Conservation (phyloP, 495 filamentous ascomycete species). For the Penicillium goetzii region DNA sequence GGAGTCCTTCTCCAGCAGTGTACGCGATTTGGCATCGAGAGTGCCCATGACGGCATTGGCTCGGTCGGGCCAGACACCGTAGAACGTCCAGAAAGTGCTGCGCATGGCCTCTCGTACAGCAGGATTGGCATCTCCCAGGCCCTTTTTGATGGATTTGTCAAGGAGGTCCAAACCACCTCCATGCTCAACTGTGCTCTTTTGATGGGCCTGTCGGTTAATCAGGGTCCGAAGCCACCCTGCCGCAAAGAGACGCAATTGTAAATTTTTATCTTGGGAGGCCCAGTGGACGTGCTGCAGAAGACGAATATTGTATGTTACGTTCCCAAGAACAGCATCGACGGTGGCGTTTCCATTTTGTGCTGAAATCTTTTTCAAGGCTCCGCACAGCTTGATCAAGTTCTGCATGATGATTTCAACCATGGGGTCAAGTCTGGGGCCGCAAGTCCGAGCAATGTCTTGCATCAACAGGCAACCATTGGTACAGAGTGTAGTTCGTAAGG, state of each 20-base stretch:
- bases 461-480: constrained; percentile 82
- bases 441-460: constrained; percentile 79
- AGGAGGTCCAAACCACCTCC: constrained; percentile 77
- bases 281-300: constrained; percentile 80
- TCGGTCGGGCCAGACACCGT: constrained; percentile 71
- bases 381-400: constrained; percentile 84
- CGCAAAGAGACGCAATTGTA: constrained; percentile 75
- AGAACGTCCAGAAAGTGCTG: constrained; percentile 82
- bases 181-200: constrained; percentile 83
- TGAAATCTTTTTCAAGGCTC: constrained; percentile 85
- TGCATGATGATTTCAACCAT: constrained; percentile 92
- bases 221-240: constrained; percentile 83
- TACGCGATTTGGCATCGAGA: constrained; percentile 74
- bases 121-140: constrained; percentile 84
- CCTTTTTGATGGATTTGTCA: constrained; percentile 86
- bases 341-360: constrained; percentile 77
- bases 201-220: constrained; percentile 73
- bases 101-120: constrained; percentile 83
- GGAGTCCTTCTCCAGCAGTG: constrained; percentile 74
- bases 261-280: constrained; percentile 90
- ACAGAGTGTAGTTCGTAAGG: constrained; percentile 85
- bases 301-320: constrained; percentile 75
- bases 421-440: constrained; percentile 77
- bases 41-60: constrained; percentile 75
- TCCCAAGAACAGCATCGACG: constrained; percentile 73